These are phyloP conservation scores for Metarhizium album DNA, from an alignment of 2,329 filamentous ascomycete species.

Conservation along the genomic window DNA sequence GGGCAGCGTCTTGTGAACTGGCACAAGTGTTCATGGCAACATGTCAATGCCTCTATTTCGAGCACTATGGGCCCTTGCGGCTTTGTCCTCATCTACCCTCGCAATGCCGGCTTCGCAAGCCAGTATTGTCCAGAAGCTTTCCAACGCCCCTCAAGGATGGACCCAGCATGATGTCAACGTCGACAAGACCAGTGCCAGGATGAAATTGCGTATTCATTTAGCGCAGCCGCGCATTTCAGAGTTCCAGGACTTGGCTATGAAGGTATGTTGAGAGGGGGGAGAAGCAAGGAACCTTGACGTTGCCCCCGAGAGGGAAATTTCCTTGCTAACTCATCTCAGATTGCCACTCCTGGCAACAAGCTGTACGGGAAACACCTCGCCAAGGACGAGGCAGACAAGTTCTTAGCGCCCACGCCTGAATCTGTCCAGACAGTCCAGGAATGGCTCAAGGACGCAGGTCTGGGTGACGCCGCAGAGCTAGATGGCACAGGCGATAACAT, in stretches of 20 bases:
- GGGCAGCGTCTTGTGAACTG: neutral
- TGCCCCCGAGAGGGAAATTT: neutral
- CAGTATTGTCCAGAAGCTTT: constrained; percentile 2
- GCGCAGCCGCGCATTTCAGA: constrained; percentile 4
- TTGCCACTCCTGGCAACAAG: constrained; percentile 5
- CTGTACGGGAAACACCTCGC: constrained; percentile 6
- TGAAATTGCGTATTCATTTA: constrained; percentile 5
- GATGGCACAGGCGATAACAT: neutral
- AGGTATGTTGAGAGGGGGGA: too few relatives aligned
- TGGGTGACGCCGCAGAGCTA: neutral
- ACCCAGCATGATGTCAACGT: neutral
- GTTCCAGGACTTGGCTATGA: constrained; percentile 3
- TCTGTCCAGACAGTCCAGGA: constrained; percentile 1
- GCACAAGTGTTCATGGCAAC: neutral
- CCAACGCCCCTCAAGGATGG: constrained; percentile 4
- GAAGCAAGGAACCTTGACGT: too few relatives aligned
- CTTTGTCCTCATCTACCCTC: neutral
- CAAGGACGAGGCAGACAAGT: constrained; percentile 2
- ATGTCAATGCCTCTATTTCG: neutral
- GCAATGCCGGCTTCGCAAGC: neutral
- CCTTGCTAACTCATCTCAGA: neutral
- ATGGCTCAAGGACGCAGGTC: constrained; percentile 2
- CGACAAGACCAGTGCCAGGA: constrained; percentile 2
- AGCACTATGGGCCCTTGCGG: neutral
- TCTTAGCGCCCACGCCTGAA: constrained; percentile 2